Conservation (phyloP, 345 rosid species). For the Cardamine occulta region DNA sequence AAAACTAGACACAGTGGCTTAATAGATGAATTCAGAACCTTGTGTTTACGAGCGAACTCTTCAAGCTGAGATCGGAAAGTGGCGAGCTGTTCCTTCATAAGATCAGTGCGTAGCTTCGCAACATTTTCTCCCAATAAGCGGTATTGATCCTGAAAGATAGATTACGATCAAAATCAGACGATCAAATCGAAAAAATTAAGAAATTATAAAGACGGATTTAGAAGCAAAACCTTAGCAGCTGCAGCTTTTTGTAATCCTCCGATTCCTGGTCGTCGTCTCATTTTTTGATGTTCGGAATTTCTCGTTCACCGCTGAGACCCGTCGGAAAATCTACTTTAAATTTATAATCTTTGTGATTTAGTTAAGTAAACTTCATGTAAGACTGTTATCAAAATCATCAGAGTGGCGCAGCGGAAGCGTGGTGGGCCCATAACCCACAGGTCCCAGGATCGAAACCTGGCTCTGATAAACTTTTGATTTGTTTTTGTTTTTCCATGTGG, state of each 20-base stretch:
- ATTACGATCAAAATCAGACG: not conserved
- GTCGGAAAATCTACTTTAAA: not conserved
- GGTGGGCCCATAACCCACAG: constrained; percentile 92
- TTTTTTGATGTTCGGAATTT: constrained; percentile 26
- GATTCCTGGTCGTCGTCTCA: constrained; percentile 86
- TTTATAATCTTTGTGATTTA: no score
- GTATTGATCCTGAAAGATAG: constrained; percentile 64
- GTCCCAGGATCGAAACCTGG: constrained; percentile 87
- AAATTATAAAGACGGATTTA: not conserved
- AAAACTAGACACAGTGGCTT: not conserved
- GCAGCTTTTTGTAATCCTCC: constrained; percentile 84
- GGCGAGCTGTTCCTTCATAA: constrained; percentile 86
- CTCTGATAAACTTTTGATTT: constrained; percentile 32
- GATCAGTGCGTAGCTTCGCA: constrained; percentile 73
- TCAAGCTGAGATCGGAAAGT: constrained; percentile 84
- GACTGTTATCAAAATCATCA: constrained; percentile 30
- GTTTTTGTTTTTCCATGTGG: no score
- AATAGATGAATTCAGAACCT: constrained; percentile 47
- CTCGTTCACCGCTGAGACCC: not conserved
- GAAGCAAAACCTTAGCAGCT: constrained; percentile 61
- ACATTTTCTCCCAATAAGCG: constrained; percentile 82
- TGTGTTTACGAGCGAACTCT: constrained; percentile 89
- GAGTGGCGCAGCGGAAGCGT: constrained; percentile 94
- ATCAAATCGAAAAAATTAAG: not conserved
- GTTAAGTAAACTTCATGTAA: not conserved